phyloP scores from a whole-genome alignment of 2,329 filamentous ascomycete species.

The Colletotrichum graminicola region DNA sequence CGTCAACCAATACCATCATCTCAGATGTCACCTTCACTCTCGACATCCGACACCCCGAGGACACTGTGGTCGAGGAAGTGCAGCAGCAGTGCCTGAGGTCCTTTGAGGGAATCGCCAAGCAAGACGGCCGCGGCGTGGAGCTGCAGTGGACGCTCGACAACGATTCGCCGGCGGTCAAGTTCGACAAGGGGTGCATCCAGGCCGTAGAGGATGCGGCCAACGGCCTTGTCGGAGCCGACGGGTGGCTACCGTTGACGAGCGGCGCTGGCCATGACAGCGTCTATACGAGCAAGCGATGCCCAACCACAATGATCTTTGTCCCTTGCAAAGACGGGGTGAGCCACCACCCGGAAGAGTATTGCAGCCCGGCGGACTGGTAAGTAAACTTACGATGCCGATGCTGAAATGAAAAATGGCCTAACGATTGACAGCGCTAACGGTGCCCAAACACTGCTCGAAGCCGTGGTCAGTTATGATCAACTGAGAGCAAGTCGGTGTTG shows the following conservation, averaged over 20 bases:
- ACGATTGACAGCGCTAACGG: conserved; percentile 40
- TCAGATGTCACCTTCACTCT: conserved; percentile 42
- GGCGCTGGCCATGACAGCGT: conserved; percentile 65
- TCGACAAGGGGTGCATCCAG: conserved; percentile 75
- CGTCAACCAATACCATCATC: conserved; percentile 43
- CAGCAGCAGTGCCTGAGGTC: conserved; percentile 44
- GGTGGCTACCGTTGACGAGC: conserved; percentile 54
- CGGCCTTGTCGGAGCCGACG: conserved; percentile 64
- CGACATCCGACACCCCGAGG: conserved; percentile 42
- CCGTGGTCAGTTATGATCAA: conserved; percentile 43
- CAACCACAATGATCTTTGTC: conserved; percentile 76
- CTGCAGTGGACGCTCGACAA: conserved; percentile 73
- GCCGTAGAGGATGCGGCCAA: conserved; percentile 72
- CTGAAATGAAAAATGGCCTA: not conserved
- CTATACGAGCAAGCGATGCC: conserved; percentile 68
- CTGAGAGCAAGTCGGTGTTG: conserved; percentile 14
- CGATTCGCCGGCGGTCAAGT: conserved; percentile 71
- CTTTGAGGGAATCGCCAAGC: conserved; percentile 45
- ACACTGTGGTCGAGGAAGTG: conserved; percentile 41
- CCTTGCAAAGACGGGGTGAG: conserved; percentile 73
- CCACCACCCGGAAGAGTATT: conserved; percentile 74
- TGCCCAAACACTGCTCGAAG: conserved; percentile 43
- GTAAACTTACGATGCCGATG: not conserved
- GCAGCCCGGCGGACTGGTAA: conserved; percentile 68
- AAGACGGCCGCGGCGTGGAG: conserved; percentile 52